These are phyloP conservation scores for Miscanthus lutarioriparius DNA, from an alignment of 176 grass and related monocot genomes.

Conservation along the genomic window DNA sequence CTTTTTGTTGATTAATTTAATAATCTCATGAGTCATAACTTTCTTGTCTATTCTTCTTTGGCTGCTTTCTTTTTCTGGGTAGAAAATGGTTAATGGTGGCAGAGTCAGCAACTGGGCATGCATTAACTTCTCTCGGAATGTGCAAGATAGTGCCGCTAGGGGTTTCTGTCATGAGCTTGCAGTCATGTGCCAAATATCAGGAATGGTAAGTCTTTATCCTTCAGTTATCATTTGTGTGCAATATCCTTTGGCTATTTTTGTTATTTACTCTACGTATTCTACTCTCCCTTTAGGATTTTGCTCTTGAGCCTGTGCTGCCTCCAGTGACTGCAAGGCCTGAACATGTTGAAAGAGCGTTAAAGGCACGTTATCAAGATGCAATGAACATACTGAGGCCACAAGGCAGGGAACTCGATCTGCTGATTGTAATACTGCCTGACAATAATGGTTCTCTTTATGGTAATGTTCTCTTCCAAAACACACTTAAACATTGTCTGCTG, in stretches of 20 bases:
- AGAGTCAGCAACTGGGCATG: conserved; percentile 71
- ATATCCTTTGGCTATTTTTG: neutral
- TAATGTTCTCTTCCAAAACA: conserved; percentile 39
- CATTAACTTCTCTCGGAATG: conserved; percentile 76
- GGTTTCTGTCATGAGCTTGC: conserved; percentile 74
- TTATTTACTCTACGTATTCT: neutral
- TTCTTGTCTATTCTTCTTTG: conserved; percentile 14
- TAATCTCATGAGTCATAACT: neutral
- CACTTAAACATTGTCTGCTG: neutral
- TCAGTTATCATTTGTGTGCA: neutral
- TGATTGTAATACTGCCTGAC: conserved; percentile 86
- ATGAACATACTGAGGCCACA: conserved; percentile 67
- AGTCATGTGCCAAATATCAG: conserved; percentile 87
- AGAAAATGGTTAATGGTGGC: conserved; percentile 93
- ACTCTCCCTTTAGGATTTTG: conserved; percentile 58
- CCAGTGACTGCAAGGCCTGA: conserved; percentile 75
- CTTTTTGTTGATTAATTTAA: neutral
- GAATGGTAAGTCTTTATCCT: conserved; percentile 61
- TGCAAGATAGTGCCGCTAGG: conserved; percentile 75
- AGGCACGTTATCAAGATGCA: conserved; percentile 71
- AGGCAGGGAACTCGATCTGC: conserved; percentile 74
- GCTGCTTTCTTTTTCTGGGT: conserved; percentile 15
- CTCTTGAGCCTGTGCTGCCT: conserved; percentile 65
- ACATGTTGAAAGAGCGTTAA: conserved; percentile 78
- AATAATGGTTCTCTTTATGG: conserved; percentile 89